Evolutionary conservation across 202 grass and related monocot genomes (phyloP).

Genomic region (Panicum virgatum): DNA sequence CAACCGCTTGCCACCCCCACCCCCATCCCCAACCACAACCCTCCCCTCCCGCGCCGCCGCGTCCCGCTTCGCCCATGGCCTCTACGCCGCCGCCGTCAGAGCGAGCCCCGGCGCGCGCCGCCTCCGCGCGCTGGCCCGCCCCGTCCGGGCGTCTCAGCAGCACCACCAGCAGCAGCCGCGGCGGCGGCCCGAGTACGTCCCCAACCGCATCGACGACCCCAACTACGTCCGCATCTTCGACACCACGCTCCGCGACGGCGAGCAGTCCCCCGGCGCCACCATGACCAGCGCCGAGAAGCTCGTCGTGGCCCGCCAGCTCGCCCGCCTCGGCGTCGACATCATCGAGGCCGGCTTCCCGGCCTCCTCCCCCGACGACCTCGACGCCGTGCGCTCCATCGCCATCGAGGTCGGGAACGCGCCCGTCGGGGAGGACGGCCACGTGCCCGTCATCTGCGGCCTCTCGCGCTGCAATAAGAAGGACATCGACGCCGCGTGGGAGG

Average conservation of each 20-base stretch:
- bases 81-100: background rate
- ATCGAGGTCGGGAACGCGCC: conserved; percentile 88
- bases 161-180: too few relatives aligned
- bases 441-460: conserved; percentile 88
- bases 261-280: conserved; percentile 89
- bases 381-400: conserved; percentile 91
- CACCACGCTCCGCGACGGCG: conserved; percentile 90
- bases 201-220: conserved; percentile 68
- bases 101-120: background rate
- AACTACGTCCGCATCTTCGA: conserved; percentile 95
- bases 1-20: background rate
- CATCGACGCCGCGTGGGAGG: conserved; percentile 91
- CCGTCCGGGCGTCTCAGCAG: conserved; percentile 23
- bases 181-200: conserved; percentile 67
- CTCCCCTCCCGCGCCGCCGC: background rate
- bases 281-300: conserved; percentile 96
- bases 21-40: background rate
- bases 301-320: conserved; percentile 76
- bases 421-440: conserved; percentile 55
- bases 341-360: conserved; percentile 96
- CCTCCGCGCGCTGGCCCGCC: conserved; percentile 13
- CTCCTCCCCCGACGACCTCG: conserved; percentile 90
- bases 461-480: conserved; percentile 80
- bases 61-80: conserved; percentile 2
- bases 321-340: conserved; percentile 89